Evolutionary conservation across 2,329 filamentous ascomycete genomes (phyloP).

Genomic region (Ascochyta rabiei): DNA sequence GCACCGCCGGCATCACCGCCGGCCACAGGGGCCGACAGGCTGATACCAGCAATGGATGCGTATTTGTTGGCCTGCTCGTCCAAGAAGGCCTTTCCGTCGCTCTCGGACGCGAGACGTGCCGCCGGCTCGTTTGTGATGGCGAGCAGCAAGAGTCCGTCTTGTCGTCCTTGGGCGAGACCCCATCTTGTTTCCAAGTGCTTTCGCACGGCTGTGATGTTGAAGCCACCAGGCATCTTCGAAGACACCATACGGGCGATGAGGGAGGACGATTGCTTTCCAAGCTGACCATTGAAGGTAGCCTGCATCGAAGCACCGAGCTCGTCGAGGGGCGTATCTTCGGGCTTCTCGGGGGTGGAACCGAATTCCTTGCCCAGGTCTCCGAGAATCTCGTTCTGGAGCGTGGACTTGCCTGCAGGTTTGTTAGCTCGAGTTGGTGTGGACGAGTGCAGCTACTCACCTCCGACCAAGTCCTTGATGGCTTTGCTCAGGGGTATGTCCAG

Average conservation of each 20-base stretch:
- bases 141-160: slow-evolving; percentile 87
- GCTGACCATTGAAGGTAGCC: slow-evolving; percentile 96
- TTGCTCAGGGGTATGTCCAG: slow-evolving; percentile 90
- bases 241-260: slow-evolving; percentile 94
- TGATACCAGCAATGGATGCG: slow-evolving; percentile 81
- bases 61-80: slow-evolving; percentile 91
- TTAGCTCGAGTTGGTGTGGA: slow-evolving; percentile 10
- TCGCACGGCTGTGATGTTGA: slow-evolving; percentile 94
- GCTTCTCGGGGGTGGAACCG: slow-evolving; percentile 96
- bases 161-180: slow-evolving; percentile 83
- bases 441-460: slow-evolving; percentile 64
- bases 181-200: slow-evolving; percentile 96
- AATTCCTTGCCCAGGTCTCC: slow-evolving; percentile 98
- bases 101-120: slow-evolving; percentile 84
- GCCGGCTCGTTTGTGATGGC: slow-evolving; percentile 93
- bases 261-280: slow-evolving; percentile 94
- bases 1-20: slow-evolving; percentile 74
- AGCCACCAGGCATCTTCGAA: slow-evolving; percentile 99
- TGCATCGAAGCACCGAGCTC: slow-evolving; percentile 96
- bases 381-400: slow-evolving; percentile 96
- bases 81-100: slow-evolving; percentile 89
- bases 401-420: slow-evolving; percentile 79
- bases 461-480: slow-evolving; percentile 97
- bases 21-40: slow-evolving; percentile 72
- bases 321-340: slow-evolving; percentile 95